Conservation (phyloP, 2,329 filamentous ascomycete species). For the Neonectria magnoliae region DNA sequence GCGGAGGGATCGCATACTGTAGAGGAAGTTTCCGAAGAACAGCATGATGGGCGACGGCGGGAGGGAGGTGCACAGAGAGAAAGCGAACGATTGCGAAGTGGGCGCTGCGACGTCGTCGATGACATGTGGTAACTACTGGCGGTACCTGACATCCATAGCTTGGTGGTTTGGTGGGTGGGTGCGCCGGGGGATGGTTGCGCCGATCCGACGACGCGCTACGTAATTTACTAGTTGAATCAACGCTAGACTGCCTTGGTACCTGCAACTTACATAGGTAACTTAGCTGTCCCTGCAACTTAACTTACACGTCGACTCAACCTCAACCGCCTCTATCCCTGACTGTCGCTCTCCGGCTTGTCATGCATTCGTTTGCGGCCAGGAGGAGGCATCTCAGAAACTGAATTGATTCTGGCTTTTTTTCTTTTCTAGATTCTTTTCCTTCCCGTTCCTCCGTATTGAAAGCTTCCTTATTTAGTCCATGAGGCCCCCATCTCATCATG, state of each 20-base stretch:
- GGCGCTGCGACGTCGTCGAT: constrained; percentile 11
- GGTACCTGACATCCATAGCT: not conserved
- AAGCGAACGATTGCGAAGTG: constrained; percentile 13
- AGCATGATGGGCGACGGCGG: constrained; percentile 62
- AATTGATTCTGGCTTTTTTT: not conserved
- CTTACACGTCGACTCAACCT: not conserved
- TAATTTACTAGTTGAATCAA: not conserved
- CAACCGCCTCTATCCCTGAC: not conserved
- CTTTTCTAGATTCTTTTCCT: not conserved
- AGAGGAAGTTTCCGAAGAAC: constrained; percentile 77
- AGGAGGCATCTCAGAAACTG: not conserved
- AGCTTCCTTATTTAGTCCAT: not conserved
- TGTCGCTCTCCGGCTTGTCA: not conserved
- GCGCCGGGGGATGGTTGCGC: constrained; percentile 46
- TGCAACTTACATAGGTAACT: not conserved
- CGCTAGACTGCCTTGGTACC: not conserved
- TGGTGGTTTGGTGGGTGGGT: constrained; percentile 9
- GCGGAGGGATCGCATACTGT: constrained; percentile 51
- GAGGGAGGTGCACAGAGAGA: not conserved
- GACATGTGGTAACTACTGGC: constrained; percentile 24
- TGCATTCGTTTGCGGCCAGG: not conserved
- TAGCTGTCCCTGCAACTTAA: not conserved
- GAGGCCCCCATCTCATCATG: not conserved
- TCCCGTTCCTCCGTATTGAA: not conserved
- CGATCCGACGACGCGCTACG: constrained; percentile 42